Evolutionary conservation across 768 basidiomycete genomes (phyloP).

Genomic region (Brasilioporus rufonigricans): DNA sequence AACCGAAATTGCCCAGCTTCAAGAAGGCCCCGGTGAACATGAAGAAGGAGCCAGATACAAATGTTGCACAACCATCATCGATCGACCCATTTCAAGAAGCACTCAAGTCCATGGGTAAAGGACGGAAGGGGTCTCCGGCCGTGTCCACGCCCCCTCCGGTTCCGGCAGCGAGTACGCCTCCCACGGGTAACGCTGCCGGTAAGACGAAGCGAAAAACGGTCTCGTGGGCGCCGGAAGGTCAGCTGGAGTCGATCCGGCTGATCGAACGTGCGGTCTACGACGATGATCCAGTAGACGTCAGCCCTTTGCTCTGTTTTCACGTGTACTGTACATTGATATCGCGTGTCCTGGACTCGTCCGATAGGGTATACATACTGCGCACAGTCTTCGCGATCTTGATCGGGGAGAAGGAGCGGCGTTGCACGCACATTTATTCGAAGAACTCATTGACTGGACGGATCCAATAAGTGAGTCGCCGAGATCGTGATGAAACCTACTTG

Average conservation of each 20-base stretch:
- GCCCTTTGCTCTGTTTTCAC: constrained; percentile 46
- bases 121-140: constrained; percentile 60
- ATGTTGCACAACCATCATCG: constrained; percentile 73
- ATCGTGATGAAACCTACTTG: constrained; percentile 15
- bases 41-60: constrained; percentile 53
- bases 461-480: constrained; percentile 61
- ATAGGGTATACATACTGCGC: constrained; percentile 70
- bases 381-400: constrained; percentile 83
- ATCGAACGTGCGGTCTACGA: constrained; percentile 89
- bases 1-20: constrained; percentile 81
- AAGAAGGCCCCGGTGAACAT: constrained; percentile 63
- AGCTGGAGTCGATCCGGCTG: constrained; percentile 70
- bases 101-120: constrained; percentile 70
- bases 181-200: constrained; percentile 40
- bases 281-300: constrained; percentile 85
- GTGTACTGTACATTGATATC: constrained; percentile 52
- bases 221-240: constrained; percentile 71
- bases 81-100: constrained; percentile 82
- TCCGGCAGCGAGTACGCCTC: constrained; percentile 31
- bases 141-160: constrained; percentile 54
- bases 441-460: constrained; percentile 83
- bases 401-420: constrained; percentile 84
- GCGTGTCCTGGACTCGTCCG: constrained; percentile 34
- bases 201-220: constrained; percentile 73
- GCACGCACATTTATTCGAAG: constrained; percentile 81